Base-by-base conservation (phyloP, 441 rosid genomes). In the Geranium incanum region DNA sequence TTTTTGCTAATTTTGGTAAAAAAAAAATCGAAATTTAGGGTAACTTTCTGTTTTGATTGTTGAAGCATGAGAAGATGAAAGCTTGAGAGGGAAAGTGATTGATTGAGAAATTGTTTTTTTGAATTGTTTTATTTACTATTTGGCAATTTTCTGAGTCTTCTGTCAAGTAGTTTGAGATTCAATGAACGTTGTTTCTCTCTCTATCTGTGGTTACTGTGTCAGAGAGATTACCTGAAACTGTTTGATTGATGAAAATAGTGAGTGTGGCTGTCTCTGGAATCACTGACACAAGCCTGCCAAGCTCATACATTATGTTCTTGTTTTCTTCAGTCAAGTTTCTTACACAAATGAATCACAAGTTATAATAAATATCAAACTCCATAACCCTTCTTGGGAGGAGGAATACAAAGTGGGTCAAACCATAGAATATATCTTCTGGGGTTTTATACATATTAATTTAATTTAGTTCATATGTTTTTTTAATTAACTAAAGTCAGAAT, bases 231-330 rank as follows among this genome's bases (percentile, higher is more conserved):
- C 72, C 23, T 36, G 77, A 50, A 67, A 5, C 76, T 41, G 76
- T 68, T 39, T 15, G 45, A 75, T 74, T 67, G 68, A 74, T 71
- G 68, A 57, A 16, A 57, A 45, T 57, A 23, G 63, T 16, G 63
- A 18, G 63, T 57, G 5, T 60, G 72, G 11, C 37, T 55, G 78
- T 86, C 81, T 68, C 72, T 69, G 60, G 69, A 66, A 70, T 74
- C 77, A 70, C 84, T 78, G 86, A 83, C 83, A 78, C 63, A 68
- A 76, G 75, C 78, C 88, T 83, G 86, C 45, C 77, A 52, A 75
- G 70, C 64, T 50, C 76, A 71, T 82, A 76, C 76, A 75, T 21
- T 68, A 8, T 73, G 52, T 59, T 66, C 68, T 67, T 74, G 75
- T 72, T 72, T 78, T 75, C 69, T 75, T 72, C 69, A 68, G 71